phyloP scores from a whole-genome alignment of 352 stramenopile genomes.

The Phytopythium ostracodes region DNA sequence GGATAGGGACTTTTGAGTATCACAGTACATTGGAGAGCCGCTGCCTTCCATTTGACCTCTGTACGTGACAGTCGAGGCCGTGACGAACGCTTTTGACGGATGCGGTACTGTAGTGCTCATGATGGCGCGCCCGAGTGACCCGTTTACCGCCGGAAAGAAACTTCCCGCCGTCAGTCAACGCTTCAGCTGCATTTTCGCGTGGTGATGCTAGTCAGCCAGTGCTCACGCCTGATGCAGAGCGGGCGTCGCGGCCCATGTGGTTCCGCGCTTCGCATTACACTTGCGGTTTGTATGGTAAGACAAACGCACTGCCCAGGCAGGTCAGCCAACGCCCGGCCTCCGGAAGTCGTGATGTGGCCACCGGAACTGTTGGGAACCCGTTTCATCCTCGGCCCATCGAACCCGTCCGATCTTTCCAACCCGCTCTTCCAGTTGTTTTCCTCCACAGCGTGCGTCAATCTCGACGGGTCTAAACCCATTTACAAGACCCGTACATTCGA shows the following conservation, averaged over 20 bases:
- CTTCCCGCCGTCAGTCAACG: neutral
- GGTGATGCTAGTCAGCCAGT: neutral
- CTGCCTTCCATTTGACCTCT: neutral
- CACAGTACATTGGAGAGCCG: neutral
- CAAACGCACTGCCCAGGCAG: too few species aligned
- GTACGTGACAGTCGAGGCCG: neutral
- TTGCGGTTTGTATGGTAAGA: neutral
- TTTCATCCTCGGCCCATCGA: neutral
- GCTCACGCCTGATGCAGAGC: neutral
- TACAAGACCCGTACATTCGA: neutral
- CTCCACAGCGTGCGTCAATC: neutral
- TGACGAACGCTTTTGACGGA: neutral
- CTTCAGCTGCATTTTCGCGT: slow-evolving; percentile 1
- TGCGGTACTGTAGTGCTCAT: too few species aligned
- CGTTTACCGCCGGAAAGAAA: neutral
- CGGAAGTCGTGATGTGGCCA: neutral
- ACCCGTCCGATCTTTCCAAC: neutral
- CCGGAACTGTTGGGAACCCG: neutral
- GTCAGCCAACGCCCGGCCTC: too few species aligned
- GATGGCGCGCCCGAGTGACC: neutral
- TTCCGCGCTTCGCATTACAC: neutral
- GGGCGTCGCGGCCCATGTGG: neutral
- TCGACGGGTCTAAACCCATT: neutral
- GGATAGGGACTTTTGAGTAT: neutral
- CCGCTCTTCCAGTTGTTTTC: too few species aligned